phyloP scores from a whole-genome alignment of 805 yeast species.

The Kurtzmaniella cleridarum region DNA sequence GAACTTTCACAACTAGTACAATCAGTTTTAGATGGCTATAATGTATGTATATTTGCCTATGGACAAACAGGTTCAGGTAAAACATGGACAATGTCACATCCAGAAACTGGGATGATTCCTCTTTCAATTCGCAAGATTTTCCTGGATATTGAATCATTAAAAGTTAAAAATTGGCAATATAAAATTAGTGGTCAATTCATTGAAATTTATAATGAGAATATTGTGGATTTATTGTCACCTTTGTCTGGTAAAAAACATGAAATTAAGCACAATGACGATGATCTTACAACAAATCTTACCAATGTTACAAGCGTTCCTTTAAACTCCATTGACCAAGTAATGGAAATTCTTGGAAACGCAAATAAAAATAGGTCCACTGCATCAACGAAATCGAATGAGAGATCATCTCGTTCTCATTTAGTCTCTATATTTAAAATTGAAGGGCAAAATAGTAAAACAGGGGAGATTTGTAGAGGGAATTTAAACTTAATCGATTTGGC shows the following conservation, averaged over 20 bases:
- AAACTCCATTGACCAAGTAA: constrained; percentile 43
- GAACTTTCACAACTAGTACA: constrained; percentile 86
- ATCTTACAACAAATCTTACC: constrained; percentile 53
- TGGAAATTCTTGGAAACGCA: constrained; percentile 48
- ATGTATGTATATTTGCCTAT: constrained; percentile 91
- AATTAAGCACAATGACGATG: constrained; percentile 60
- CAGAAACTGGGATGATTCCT: constrained; percentile 75
- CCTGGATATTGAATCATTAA: constrained; percentile 42
- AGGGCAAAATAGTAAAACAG: constrained; percentile 49
- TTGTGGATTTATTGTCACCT: constrained; percentile 58
- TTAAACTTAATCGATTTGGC: constrained; percentile 87
- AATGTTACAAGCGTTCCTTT: constrained; percentile 51
- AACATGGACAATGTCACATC: constrained; percentile 80
- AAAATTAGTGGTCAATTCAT: constrained; percentile 66
- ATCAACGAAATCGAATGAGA: constrained; percentile 70
- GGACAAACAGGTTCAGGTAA: constrained; percentile 98
- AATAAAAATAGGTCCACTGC: constrained; percentile 68
- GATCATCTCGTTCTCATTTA: constrained; percentile 89
- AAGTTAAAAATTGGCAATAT: constrained; percentile 59
- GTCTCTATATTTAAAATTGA: constrained; percentile 60
- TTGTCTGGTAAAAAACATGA: constrained; percentile 44
- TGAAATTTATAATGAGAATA: constrained; percentile 83
- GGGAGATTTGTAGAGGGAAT: constrained; percentile 45
- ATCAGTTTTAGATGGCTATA: constrained; percentile 73
- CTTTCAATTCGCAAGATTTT: constrained; percentile 69